These are phyloP conservation scores for Carex sylvatica DNA, from an alignment of 202 grass and related monocot genomes.

Conservation along the genomic window DNA sequence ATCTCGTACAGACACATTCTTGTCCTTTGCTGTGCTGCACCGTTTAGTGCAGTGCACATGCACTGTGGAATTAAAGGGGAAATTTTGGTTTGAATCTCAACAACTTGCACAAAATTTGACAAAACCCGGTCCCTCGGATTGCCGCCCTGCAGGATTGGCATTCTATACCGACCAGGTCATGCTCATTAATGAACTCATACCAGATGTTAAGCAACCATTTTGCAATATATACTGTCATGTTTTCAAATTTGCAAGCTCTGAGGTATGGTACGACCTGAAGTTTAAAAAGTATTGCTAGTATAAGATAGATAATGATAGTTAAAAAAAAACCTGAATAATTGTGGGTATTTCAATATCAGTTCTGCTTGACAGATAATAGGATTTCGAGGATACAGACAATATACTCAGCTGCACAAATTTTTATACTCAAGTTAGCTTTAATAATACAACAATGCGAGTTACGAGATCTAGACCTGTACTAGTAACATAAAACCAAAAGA, in stretches of 20 bases:
- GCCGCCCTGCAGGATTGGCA: background rate
- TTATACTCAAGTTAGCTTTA: background rate
- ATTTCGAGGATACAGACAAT: constrained; percentile 35
- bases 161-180: background rate
- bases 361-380: constrained; percentile 44
- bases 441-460: constrained; percentile 11
- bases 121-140: background rate
- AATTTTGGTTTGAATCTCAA: background rate
- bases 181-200: background rate
- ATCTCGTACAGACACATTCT: background rate
- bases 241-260: background rate
- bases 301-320: background rate
- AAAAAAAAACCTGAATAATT: constrained; percentile 70
- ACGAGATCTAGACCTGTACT: background rate
- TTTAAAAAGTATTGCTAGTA: constrained; percentile 1
- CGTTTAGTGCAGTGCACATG: background rate
- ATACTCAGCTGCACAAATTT: constrained; percentile 53
- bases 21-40: background rate
- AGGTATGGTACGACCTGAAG: background rate
- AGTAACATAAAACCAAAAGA: background rate
- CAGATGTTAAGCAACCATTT: constrained; percentile 15
- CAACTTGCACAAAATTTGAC: background rate
- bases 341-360: constrained; percentile 58
- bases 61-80: background rate
- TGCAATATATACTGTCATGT: background rate